phyloP scores from a whole-genome alignment of 495 filamentous ascomycete species.

The Hyaloscypha finlandica region DNA sequence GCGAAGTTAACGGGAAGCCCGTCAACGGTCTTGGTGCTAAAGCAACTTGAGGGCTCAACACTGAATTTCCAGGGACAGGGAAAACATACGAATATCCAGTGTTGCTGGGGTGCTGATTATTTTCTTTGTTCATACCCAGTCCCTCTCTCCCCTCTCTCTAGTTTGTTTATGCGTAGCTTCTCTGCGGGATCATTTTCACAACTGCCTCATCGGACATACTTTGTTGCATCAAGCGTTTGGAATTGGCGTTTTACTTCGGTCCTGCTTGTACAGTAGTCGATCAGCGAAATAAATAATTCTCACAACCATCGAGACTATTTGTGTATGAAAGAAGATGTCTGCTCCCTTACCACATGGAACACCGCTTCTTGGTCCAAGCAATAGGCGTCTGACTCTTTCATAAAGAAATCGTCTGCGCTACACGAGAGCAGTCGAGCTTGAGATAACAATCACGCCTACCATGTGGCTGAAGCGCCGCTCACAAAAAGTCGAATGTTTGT shows the following conservation, averaged over 20 bases:
- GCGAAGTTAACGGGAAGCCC: constrained; percentile 25
- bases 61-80: neutral
- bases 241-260: neutral
- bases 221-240: neutral
- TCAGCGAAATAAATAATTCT: neutral
- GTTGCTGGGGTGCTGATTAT: neutral
- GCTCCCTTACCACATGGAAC: neutral
- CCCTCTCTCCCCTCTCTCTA: neutral
- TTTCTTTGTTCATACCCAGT: neutral
- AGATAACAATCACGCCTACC: too few species aligned
- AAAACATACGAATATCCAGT: neutral
- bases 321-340: neutral
- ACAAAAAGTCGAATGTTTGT: too few species aligned
- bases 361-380: neutral
- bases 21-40: constrained; percentile 13
- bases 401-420: too few species aligned
- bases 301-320: neutral
- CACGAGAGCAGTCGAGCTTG: too few species aligned
- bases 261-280: neutral
- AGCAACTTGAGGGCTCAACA: neutral
- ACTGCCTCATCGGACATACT: neutral
- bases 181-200: neutral
- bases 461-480: too few species aligned
- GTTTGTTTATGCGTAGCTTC: neutral
- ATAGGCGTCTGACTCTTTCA: too few species aligned